These are phyloP conservation scores for Microcos paniculata DNA, from an alignment of 345 rosid genomes.

Conservation along the genomic window DNA sequence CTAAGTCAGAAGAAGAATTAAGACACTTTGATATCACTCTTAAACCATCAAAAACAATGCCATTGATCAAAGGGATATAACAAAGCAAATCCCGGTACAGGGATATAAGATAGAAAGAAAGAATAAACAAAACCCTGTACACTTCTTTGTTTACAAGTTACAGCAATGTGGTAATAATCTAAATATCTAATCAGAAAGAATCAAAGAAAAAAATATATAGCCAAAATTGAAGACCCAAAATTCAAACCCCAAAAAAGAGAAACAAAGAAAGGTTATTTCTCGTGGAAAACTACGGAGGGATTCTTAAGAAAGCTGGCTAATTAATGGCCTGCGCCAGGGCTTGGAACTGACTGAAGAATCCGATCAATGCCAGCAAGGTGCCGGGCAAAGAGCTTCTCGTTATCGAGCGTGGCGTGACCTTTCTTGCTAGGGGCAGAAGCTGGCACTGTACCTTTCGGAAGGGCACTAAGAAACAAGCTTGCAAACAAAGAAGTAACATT, in stretches of 20 bases:
- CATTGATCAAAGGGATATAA: constrained; percentile 3
- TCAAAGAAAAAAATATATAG: background rate
- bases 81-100: background rate
- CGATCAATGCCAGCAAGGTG: constrained; percentile 64
- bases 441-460: constrained; percentile 61
- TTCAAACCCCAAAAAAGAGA: background rate
- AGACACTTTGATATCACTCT: background rate
- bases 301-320: background rate
- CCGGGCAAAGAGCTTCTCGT: constrained; percentile 50
- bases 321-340: constrained; percentile 82
- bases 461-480: constrained; percentile 46
- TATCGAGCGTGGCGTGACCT: constrained; percentile 48
- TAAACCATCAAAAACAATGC: background rate
- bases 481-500: constrained; percentile 25
- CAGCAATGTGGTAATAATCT: background rate
- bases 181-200: background rate
- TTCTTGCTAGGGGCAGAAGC: constrained; percentile 68
- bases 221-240: background rate
- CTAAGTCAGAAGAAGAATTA: background rate
- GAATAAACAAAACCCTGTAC: background rate
- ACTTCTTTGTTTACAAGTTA: background rate
- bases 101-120: background rate
- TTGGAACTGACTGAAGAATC: constrained; percentile 73
- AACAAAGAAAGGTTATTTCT: background rate
- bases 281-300: background rate